phyloP scores from a whole-genome alignment of 2,329 filamentous ascomycete species.

The Pyricularia grisea region DNA sequence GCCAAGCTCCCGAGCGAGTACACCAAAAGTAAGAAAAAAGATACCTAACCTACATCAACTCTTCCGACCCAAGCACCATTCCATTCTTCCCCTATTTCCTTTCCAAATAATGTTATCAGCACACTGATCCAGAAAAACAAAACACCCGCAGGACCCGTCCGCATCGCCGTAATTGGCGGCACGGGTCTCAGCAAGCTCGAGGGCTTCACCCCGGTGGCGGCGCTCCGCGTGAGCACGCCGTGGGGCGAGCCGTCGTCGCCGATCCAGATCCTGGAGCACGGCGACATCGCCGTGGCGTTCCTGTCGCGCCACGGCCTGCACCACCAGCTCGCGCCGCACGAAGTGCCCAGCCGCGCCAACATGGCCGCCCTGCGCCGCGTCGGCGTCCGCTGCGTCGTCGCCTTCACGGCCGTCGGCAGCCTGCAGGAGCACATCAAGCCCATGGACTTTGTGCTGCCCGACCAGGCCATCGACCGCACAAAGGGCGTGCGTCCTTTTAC shows the following conservation, averaged over 20 bases:
- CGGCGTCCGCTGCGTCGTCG: slow-evolving; percentile 83
- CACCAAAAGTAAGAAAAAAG: slow-evolving; percentile 1
- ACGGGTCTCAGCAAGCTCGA: slow-evolving; percentile 85
- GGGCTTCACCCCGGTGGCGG: slow-evolving; percentile 76
- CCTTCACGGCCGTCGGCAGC: slow-evolving; percentile 90
- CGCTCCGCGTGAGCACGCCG: slow-evolving; percentile 68
- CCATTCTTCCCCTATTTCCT: not conserved
- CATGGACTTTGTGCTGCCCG: slow-evolving; percentile 91
- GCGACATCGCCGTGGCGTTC: slow-evolving; percentile 77
- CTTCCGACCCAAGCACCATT: not conserved
- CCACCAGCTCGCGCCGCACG: slow-evolving; percentile 87
- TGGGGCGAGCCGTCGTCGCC: slow-evolving; percentile 73
- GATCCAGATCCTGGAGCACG: slow-evolving; percentile 84
- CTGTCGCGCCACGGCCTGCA: slow-evolving; percentile 82
- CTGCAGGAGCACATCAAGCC: slow-evolving; percentile 89
- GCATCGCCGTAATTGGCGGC: slow-evolving; percentile 85
- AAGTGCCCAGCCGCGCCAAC: slow-evolving; percentile 91
- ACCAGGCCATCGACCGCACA: slow-evolving; percentile 95
- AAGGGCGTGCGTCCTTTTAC: slow-evolving; percentile 93
- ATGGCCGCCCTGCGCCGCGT: slow-evolving; percentile 92
- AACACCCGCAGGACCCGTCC: slow-evolving; percentile 48
- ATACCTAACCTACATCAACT: not conserved
- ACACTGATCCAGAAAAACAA: not conserved
- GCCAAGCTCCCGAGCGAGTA: slow-evolving; percentile 5
- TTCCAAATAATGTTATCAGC: not conserved